Conservation (phyloP, 2,329 filamentous ascomycete genomes). For the Fusarium sp. region DNA sequence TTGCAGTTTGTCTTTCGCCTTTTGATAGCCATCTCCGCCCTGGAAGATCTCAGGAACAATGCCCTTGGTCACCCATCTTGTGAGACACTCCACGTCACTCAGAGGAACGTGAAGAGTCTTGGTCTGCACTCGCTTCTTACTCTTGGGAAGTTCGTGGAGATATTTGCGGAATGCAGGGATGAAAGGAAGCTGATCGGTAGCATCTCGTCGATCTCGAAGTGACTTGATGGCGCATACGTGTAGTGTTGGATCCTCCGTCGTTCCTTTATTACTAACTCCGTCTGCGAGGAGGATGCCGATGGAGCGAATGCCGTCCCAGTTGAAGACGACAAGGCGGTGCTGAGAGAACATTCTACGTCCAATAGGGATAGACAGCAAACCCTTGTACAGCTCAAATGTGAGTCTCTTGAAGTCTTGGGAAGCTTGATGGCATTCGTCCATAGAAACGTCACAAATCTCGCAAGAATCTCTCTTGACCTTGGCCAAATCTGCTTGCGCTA, state of each 20-base stretch:
- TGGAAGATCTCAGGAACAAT: constrained; percentile 68
- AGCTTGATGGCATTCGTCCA: constrained; percentile 84
- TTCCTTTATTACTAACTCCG: constrained; percentile 70
- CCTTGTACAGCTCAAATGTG: constrained; percentile 83
- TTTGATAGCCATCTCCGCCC: constrained; percentile 57
- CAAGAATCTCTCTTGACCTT: constrained; percentile 91
- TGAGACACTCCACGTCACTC: constrained; percentile 85
- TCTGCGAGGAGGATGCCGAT: constrained; percentile 83
- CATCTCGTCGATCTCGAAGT: constrained; percentile 73
- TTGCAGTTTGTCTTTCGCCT: constrained; percentile 74
- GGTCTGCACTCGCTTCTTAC: constrained; percentile 72
- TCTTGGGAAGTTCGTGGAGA: constrained; percentile 74
- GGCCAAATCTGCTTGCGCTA: constrained; percentile 90
- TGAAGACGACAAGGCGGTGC: constrained; percentile 84
- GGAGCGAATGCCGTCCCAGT: constrained; percentile 83
- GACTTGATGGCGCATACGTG: constrained; percentile 83
- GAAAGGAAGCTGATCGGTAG: constrained; percentile 89
- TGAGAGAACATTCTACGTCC: constrained; percentile 81
- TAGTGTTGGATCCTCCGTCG: constrained; percentile 70
- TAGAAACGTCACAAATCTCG: constrained; percentile 79
- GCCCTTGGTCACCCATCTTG: constrained; percentile 70
- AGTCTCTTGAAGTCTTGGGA: constrained; percentile 81
- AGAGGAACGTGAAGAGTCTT: constrained; percentile 77
- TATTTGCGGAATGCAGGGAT: constrained; percentile 74
- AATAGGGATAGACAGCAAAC: constrained; percentile 80